Evolutionary conservation across 805 yeast genomes (phyloP).

Genomic region (Pichia exigua): DNA sequence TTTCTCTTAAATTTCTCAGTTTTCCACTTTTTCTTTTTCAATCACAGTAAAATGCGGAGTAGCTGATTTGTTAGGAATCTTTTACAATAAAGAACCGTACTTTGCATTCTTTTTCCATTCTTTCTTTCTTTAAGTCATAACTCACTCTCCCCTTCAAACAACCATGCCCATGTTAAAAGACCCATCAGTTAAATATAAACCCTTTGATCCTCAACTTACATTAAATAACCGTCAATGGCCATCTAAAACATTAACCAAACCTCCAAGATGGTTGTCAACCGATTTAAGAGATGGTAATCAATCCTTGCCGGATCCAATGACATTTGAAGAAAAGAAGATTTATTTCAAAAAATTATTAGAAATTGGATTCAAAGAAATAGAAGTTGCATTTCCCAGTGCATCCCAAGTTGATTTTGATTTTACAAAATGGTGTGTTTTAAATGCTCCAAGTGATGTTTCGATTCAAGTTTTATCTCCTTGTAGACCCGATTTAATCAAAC

Average conservation of each 20-base stretch:
- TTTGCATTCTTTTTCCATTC: too few relatives aligned
- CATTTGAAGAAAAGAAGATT: conserved; percentile 65
- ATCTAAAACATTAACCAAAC: conserved; percentile 40
- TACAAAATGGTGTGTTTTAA: conserved; percentile 65
- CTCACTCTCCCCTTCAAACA: background rate
- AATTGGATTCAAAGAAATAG: conserved; percentile 75
- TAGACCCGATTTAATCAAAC: conserved; percentile 60
- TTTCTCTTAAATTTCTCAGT: too few relatives aligned
- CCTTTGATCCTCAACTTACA: conserved; percentile 43
- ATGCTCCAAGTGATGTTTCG: conserved; percentile 68
- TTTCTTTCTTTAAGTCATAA: background rate
- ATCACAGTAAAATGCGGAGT: too few relatives aligned
- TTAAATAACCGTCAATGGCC: conserved; percentile 72
- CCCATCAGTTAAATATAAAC: conserved; percentile 55
- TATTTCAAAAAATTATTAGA: conserved; percentile 63
- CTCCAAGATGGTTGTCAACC: conserved; percentile 80
- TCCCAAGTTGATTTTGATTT: conserved; percentile 76
- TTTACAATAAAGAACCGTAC: too few relatives aligned
- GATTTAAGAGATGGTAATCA: conserved; percentile 83
- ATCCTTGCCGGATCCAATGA: conserved; percentile 81
- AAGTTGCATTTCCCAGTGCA: conserved; percentile 77
- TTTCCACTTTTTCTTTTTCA: too few relatives aligned
- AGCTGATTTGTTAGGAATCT: too few relatives aligned
- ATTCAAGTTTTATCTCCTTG: conserved; percentile 74
- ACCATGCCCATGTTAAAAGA: conserved; percentile 38